Conservation (phyloP, 2,329 filamentous ascomycete genomes). For the Zymoseptoria ardabiliae region DNA sequence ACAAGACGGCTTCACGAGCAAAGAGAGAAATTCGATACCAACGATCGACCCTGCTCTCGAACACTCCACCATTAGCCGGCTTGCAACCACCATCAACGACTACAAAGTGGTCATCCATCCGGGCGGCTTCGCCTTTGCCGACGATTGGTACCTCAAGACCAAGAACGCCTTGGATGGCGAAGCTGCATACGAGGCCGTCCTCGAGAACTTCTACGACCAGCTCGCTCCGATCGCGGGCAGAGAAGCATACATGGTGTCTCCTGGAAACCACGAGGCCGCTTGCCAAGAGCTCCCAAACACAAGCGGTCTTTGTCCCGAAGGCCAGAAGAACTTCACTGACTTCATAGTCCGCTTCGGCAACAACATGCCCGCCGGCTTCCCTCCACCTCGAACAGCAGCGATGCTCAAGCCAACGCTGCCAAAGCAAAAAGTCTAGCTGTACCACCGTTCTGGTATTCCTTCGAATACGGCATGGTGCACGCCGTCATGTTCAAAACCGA, state of each 20-base stretch:
- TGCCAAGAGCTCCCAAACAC: conserved; percentile 41
- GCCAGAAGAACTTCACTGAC: conserved; percentile 55
- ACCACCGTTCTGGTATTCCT: conserved; percentile 55
- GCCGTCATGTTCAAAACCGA: conserved; percentile 51
- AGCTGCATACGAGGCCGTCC: conserved; percentile 50
- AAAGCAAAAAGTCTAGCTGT: conserved; percentile 41
- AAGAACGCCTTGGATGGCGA: conserved; percentile 43
- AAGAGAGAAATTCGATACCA: conserved; percentile 45
- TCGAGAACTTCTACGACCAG: conserved; percentile 51
- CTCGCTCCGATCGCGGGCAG: conserved; percentile 47
- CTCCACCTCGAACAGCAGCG: conserved; percentile 40
- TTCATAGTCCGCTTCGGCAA: conserved; percentile 50
- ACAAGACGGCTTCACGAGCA: conserved; percentile 47
- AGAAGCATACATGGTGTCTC: conserved; percentile 51
- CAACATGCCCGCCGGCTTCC: conserved; percentile 47
- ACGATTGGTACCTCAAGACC: conserved; percentile 44
- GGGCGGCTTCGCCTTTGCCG: conserved; percentile 52
- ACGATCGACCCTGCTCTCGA: conserved; percentile 46
- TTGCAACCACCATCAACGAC: conserved; percentile 46
- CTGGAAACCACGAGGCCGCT: conserved; percentile 54
- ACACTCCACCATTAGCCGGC: conserved; percentile 51
- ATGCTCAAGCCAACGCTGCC: conserved; percentile 39
- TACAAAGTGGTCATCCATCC: conserved; percentile 51
- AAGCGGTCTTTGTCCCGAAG: conserved; percentile 39
- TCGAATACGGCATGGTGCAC: conserved; percentile 53